These are phyloP conservation scores for Crepidotus variabilis DNA, from an alignment of 768 basidiomycete species.

Conservation along the genomic window DNA sequence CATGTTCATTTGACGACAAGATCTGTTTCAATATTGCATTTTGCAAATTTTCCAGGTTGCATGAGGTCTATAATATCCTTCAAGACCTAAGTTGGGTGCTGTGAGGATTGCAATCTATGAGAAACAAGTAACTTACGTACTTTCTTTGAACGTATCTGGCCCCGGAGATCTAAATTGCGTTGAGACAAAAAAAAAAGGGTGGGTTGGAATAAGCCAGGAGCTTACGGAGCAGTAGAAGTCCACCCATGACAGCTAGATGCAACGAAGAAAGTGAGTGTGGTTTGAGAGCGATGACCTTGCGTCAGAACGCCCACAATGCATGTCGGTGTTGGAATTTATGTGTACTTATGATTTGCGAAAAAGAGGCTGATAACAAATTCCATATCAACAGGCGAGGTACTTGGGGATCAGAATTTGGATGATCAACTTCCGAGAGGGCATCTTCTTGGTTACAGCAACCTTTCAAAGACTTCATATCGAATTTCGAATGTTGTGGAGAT, in stretches of 20 bases:
- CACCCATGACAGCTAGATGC: neutral
- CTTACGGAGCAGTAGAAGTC: neutral
- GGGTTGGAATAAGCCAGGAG: neutral
- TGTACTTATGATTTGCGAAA: no score
- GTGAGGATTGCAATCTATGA: neutral
- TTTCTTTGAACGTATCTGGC: neutral
- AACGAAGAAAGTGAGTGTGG: neutral
- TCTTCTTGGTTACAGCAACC: no score
- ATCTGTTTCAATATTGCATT: neutral
- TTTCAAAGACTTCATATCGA: no score
- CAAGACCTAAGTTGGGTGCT: neutral
- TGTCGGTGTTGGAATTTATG: no score
- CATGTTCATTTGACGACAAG: neutral
- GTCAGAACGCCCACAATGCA: neutral
- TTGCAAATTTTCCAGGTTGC: neutral
- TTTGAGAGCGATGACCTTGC: neutral
- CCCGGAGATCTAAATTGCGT: neutral
- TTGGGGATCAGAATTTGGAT: no score
- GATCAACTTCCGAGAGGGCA: no score
- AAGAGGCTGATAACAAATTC: no score
- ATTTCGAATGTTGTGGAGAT: no score
- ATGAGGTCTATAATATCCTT: neutral
- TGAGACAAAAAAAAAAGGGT: neutral
- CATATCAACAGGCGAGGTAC: no score
- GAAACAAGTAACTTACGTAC: neutral